A percentile compares a stretch with the other conserved stretches of the same genome.
These are phyloP conservation scores for Mucor mucedo DNA, from an alignment of 371 early-diverging fungal species.

Conservation along the genomic window DNA sequence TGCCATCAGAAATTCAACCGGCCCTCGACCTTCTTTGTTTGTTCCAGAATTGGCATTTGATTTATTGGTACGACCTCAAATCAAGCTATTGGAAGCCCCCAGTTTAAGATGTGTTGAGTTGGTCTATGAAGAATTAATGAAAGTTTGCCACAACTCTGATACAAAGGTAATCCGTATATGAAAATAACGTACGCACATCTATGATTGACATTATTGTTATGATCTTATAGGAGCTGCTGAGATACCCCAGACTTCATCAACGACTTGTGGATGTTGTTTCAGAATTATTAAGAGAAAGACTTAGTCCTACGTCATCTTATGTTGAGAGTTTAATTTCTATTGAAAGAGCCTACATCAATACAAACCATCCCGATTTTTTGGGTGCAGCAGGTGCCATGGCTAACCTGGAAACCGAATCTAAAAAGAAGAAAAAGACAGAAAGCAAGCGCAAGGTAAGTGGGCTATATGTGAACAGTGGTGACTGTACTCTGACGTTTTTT, in stretches of 20 bases:
- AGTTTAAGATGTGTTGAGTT: slow-evolving; percentile 85
- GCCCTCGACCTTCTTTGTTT: slow-evolving; percentile 86
- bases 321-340: slow-evolving; percentile 89
- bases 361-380: slow-evolving; percentile 93
- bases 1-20: slow-evolving; percentile 90
- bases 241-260: slow-evolving; percentile 86
- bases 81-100: slow-evolving; percentile 82
- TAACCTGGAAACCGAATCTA: slow-evolving; percentile 56
- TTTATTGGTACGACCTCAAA: slow-evolving; percentile 84
- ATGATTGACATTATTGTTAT: neutral
- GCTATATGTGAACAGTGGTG: slow-evolving; percentile 1
- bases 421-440: slow-evolving; percentile 55
- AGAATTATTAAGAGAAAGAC: slow-evolving; percentile 80
- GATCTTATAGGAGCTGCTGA: slow-evolving; percentile 63
- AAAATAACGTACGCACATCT: neutral
- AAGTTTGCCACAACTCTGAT: slow-evolving; percentile 87
- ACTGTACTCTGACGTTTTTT: neutral
- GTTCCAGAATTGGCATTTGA: slow-evolving; percentile 94
- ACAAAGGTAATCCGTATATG: slow-evolving; percentile 60
- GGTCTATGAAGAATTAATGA: slow-evolving; percentile 88
- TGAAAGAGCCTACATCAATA: slow-evolving; percentile 92
- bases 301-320: slow-evolving; percentile 76
- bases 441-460: slow-evolving; percentile 25
- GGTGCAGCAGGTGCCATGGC: slow-evolving; percentile 85
- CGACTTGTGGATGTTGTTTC: slow-evolving; percentile 83